A percentile compares a stretch with the other conserved stretches of the same genome.
phyloP scores from a whole-genome alignment of 2,329 filamentous ascomycete species.

The Monosporascus sp. region DNA sequence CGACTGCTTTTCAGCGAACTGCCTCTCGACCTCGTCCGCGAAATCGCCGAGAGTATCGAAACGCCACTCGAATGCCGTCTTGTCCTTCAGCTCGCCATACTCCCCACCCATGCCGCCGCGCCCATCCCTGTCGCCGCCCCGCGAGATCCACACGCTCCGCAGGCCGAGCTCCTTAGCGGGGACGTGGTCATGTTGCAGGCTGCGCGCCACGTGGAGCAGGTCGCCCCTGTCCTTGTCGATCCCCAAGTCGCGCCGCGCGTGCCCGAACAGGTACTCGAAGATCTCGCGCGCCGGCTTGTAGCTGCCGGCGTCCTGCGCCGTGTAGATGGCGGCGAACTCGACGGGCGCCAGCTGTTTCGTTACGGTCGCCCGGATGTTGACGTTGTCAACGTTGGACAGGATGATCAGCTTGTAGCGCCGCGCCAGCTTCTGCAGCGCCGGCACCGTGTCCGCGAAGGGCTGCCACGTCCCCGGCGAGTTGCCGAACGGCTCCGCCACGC shows the following conservation, averaged over 20 bases:
- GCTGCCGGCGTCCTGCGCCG: slow-evolving; percentile 63
- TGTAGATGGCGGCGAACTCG: slow-evolving; percentile 58
- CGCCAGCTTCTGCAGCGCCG: slow-evolving; percentile 43
- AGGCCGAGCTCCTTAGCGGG: slow-evolving; percentile 58
- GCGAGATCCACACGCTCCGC: slow-evolving; percentile 60
- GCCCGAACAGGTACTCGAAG: slow-evolving; percentile 59
- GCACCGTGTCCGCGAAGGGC: slow-evolving; percentile 52
- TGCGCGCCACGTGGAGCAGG: slow-evolving; percentile 65
- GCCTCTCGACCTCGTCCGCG: slow-evolving; percentile 34
- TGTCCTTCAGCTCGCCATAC: slow-evolving; percentile 17
- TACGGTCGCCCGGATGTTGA: slow-evolving; percentile 23
- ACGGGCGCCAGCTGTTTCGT: slow-evolving; percentile 40
- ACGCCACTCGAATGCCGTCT: slow-evolving; percentile 30
- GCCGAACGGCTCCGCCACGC: slow-evolving; percentile 45
- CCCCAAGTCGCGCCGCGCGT: slow-evolving; percentile 48
- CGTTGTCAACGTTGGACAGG: slow-evolving; percentile 44
- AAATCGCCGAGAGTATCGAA: slow-evolving; percentile 35
- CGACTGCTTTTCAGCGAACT: slow-evolving; percentile 25
- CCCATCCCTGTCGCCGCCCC: slow-evolving; percentile 35
- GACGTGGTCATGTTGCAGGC: slow-evolving; percentile 61
- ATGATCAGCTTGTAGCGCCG: slow-evolving; percentile 54
- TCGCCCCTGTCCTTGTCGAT: slow-evolving; percentile 42
- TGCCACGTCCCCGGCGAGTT: slow-evolving; percentile 47
- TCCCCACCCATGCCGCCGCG: slow-evolving; percentile 10
- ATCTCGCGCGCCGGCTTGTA: slow-evolving; percentile 65